Conservation (phyloP, 495 filamentous ascomycete genomes). For the Aspergillus ellipticus region DNA sequence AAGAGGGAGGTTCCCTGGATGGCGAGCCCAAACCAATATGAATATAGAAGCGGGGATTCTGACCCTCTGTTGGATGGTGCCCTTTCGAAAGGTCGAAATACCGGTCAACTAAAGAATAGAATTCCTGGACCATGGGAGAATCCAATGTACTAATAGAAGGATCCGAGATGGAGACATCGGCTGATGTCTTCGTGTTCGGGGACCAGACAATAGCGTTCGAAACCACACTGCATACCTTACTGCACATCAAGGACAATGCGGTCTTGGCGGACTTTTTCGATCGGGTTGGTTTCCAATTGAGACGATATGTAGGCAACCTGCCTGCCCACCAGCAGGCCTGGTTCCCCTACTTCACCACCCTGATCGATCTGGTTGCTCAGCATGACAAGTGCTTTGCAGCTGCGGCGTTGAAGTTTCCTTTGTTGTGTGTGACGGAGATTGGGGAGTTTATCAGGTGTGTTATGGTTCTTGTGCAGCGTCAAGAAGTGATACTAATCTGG, state of each 20-base stretch:
- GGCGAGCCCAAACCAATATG: no score
- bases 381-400: constrained; percentile 1
- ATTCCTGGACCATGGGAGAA: background rate
- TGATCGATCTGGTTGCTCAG: background rate
- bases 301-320: background rate
- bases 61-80: no score
- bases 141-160: background rate
- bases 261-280: constrained; percentile 3
- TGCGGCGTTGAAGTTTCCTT: background rate
- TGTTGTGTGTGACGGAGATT: background rate
- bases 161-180: background rate
- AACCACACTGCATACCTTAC: background rate
- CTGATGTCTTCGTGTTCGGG: background rate
- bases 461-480: background rate
- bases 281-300: background rate
- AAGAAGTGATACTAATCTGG: background rate
- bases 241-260: constrained; percentile 1
- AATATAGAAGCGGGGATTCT: no score
- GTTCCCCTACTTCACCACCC: constrained; percentile 3
- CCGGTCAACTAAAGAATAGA: no score
- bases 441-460: constrained; percentile 1
- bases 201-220: constrained; percentile 5
- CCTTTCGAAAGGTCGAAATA: no score
- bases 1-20: no score
- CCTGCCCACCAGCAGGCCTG: constrained; percentile 2